A percentile compares a stretch with the other conserved stretches of the same genome.
Conservation (phyloP, 169 alveolate species). For the Cryptosporidium sp. region DNA sequence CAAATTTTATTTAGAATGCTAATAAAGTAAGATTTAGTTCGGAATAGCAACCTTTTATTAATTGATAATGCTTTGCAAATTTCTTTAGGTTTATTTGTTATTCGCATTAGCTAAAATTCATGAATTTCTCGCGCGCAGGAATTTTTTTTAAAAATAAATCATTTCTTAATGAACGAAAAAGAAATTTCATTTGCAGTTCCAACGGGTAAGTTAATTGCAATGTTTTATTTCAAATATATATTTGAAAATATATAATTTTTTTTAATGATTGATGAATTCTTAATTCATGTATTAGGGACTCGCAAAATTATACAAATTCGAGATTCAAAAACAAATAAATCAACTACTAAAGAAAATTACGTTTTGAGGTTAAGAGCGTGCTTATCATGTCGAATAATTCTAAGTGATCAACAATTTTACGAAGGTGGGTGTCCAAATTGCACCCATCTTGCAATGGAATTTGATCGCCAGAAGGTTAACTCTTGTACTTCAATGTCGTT, state of each 20-base stretch:
- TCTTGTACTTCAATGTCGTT: conserved; percentile 89
- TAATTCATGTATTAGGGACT: conserved; percentile 19
- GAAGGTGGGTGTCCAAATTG: conserved; percentile 91
- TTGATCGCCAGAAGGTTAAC: conserved; percentile 86
- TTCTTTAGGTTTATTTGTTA: too few relatives aligned
- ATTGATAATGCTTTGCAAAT: neutral
- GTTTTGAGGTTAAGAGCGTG: conserved; percentile 87
- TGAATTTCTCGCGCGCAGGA: neutral
- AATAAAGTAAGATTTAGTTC: neutral
- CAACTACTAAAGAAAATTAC: conserved; percentile 47
- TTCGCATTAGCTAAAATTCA: neutral
- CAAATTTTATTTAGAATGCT: too few relatives aligned
- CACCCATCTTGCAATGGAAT: conserved; percentile 87
- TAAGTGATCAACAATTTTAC: conserved; percentile 88
- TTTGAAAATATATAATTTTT: neutral
- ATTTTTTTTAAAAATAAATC: neutral
- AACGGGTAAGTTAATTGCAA: conserved; percentile 44
- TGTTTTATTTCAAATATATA: neutral
- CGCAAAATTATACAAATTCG: conserved; percentile 35
- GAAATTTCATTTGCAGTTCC: conserved; percentile 66
- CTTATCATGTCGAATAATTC: conserved; percentile 84
- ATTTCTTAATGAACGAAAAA: conserved; percentile 19
- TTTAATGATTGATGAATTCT: neutral
- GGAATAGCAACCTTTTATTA: neutral
- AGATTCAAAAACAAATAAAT: conserved; percentile 60